Percentiles rank a stretch among this genome's conserved stretches.
These are phyloP conservation scores for Epichloe bromicola DNA, from an alignment of 2,329 filamentous ascomycete species.

Conservation along the genomic window DNA sequence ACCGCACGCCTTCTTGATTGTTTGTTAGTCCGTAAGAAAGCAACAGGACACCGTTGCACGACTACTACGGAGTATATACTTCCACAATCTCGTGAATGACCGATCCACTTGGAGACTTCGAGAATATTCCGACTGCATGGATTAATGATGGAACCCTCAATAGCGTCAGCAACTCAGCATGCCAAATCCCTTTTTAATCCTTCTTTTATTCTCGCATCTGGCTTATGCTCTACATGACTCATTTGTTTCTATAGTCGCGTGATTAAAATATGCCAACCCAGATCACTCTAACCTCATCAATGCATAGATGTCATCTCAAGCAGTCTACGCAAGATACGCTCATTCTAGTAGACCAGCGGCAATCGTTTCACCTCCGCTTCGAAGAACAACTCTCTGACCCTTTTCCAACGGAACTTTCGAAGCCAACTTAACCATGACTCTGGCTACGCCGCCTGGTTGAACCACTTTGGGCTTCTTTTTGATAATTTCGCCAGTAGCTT, in stretches of 20 bases:
- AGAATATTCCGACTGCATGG: conserved; percentile 14
- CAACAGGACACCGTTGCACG: background rate
- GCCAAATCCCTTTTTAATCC: background rate
- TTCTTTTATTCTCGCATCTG: background rate
- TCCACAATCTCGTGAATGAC: background rate
- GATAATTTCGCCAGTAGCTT: conserved; percentile 56
- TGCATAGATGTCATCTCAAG: background rate
- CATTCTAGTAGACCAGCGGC: conserved; percentile 77
- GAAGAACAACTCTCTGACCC: conserved; percentile 67
- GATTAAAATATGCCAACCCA: background rate
- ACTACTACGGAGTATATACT: background rate
- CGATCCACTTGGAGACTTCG: conserved; percentile 8
- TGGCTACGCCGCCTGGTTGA: conserved; percentile 64
- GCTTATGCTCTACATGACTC: background rate
- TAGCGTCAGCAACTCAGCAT: no score
- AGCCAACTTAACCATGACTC: conserved; percentile 63
- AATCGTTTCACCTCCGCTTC: conserved; percentile 70
- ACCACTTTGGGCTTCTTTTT: conserved; percentile 82
- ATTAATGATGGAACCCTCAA: background rate
- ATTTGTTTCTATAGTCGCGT: background rate
- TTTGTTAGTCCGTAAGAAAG: background rate
- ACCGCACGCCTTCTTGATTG: background rate
- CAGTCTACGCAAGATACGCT: conserved; percentile 4
- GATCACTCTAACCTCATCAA: no score
- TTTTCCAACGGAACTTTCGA: conserved; percentile 66